These are phyloP conservation scores for Apiospora malaysiana DNA, from an alignment of 2,329 filamentous ascomycete genomes.

Conservation along the genomic window DNA sequence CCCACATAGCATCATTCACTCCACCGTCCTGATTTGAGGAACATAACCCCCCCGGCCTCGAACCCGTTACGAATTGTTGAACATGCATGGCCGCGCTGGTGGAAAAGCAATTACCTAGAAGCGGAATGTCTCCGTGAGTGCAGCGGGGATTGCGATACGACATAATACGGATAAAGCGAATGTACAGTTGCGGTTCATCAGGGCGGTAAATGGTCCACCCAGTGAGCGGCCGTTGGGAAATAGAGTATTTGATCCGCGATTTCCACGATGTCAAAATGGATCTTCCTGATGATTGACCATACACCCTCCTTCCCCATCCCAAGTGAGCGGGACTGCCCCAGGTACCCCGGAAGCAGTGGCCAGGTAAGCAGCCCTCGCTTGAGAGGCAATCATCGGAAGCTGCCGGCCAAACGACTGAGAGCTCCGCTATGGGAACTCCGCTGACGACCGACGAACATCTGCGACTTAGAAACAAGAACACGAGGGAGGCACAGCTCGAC, in stretches of 20 bases:
- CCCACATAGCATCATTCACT: not conserved
- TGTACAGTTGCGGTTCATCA: not conserved
- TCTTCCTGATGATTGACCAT: not conserved
- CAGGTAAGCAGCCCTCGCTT: not conserved
- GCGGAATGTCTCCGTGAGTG: not conserved
- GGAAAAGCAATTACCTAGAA: not conserved
- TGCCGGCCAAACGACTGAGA: not conserved
- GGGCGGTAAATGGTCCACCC: not conserved
- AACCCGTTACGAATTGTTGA: not conserved
- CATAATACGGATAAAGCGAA: not conserved
- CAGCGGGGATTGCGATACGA: not conserved
- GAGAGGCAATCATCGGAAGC: not conserved
- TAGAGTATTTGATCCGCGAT: not conserved
- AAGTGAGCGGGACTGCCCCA: not conserved
- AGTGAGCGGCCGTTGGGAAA: not conserved
- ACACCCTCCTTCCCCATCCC: not conserved
- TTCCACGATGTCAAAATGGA: not conserved
- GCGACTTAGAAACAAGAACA: not conserved
- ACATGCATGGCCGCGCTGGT: not conserved
- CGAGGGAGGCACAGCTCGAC: not conserved
- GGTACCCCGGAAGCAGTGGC: not conserved
- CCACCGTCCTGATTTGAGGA: not conserved
- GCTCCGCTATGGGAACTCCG: constrained; percentile 6
- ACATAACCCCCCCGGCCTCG: not conserved
- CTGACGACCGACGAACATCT: not conserved